These are phyloP conservation scores for Antitrichia curtipendula DNA, from an alignment of 225 moss, liverwort and hornwort genomes.

Conservation along the genomic window DNA sequence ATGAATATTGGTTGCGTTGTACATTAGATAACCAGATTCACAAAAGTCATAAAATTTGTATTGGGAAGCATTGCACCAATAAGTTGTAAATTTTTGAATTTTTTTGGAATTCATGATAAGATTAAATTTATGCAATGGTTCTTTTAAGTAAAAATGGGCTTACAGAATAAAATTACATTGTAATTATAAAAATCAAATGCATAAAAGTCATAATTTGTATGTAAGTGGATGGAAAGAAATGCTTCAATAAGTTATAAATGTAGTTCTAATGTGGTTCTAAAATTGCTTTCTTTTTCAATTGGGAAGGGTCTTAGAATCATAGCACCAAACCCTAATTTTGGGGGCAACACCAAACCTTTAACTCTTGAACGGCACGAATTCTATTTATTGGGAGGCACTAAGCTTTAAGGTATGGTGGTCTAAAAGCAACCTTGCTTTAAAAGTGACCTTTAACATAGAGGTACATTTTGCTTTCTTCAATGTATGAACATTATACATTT, in stretches of 20 bases:
- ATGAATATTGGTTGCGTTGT: too few species aligned
- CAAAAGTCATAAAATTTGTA: not conserved
- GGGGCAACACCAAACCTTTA: not conserved
- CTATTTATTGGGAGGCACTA: too few species aligned
- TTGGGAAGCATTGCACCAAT: not conserved
- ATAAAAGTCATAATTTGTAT: not conserved
- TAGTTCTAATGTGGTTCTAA: too few species aligned
- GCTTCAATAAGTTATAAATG: not conserved
- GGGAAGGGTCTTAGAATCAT: not conserved
- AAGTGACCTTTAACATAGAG: too few species aligned
- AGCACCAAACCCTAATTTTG: not conserved
- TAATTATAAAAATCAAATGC: not conserved
- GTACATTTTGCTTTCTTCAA: too few species aligned
- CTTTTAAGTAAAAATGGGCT: fast-evolving
- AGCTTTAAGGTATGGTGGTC: too few species aligned
- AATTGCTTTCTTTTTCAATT: fast-evolving
- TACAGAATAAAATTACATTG: not conserved
- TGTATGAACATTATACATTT: too few species aligned
- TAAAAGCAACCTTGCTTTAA: too few species aligned
- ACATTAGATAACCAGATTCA: not conserved
- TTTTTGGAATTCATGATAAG: not conserved
- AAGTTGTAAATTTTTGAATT: not conserved
- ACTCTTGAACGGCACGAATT: not conserved
- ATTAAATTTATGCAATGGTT: not conserved
- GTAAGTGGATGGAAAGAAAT: not conserved